phyloP scores from a whole-genome alignment of 2,329 filamentous ascomycete genomes.

The Lachnellula occidentalis region DNA sequence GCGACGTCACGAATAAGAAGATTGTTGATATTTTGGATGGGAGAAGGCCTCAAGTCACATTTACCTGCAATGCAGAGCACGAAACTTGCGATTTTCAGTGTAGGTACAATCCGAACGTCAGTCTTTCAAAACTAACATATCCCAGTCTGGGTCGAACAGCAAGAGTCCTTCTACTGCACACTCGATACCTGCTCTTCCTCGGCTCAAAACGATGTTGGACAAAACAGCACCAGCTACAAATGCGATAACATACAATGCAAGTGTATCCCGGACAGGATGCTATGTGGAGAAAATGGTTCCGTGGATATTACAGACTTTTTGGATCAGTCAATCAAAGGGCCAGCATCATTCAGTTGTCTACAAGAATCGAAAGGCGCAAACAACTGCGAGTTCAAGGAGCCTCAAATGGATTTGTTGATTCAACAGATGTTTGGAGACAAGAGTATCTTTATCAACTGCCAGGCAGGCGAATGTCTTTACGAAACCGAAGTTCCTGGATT shows the following conservation, averaged over 20 bases:
- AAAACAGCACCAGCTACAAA: constrained; percentile 78
- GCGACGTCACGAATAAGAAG: constrained; percentile 92
- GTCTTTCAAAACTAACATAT: constrained; percentile 18
- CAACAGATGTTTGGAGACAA: constrained; percentile 83
- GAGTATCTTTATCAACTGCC: constrained; percentile 78
- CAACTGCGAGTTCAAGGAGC: constrained; percentile 80
- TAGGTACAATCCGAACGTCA: constrained; percentile 38
- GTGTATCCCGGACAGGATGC: constrained; percentile 86
- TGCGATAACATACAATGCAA: constrained; percentile 82
- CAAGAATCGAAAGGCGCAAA: constrained; percentile 58
- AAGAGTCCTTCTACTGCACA: constrained; percentile 94
- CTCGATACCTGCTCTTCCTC: constrained; percentile 73
- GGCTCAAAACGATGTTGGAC: constrained; percentile 60
- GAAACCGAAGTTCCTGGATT: constrained; percentile 91
- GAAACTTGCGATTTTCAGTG: constrained; percentile 91
- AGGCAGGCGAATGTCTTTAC: constrained; percentile 87
- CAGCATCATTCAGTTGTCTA: constrained; percentile 74
- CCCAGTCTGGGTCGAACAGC: constrained; percentile 86
- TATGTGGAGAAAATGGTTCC: constrained; percentile 86
- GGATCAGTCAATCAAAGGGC: constrained; percentile 74
- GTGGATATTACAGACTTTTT: constrained; percentile 91
- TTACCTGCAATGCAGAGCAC: constrained; percentile 74
- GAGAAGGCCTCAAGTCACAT: constrained; percentile 87
- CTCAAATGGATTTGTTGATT: constrained; percentile 87
- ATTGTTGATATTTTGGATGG: constrained; percentile 82